These are phyloP conservation scores for Hypoxylon fuscum DNA, from an alignment of 495 filamentous ascomycete genomes.

Conservation along the genomic window DNA sequence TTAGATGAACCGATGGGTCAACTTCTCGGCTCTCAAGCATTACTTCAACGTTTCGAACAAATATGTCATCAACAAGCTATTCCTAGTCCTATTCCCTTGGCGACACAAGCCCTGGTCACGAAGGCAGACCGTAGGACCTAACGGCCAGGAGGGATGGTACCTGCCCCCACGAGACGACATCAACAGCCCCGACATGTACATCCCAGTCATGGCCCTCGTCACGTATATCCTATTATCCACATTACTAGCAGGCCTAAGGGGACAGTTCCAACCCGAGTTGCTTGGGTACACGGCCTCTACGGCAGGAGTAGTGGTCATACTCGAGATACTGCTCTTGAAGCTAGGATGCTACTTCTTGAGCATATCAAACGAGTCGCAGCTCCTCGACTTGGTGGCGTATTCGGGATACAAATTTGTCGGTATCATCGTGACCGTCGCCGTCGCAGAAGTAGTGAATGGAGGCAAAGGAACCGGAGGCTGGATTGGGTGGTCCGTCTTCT, in stretches of 20 bases:
- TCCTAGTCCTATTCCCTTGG: constrained; percentile 96
- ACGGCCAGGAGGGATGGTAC: constrained; percentile 83
- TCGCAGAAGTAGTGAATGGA: constrained; percentile 78
- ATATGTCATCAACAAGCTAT: constrained; percentile 84
- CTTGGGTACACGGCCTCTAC: constrained; percentile 87
- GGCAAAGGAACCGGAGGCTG: constrained; percentile 83
- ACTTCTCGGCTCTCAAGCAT: constrained; percentile 90
- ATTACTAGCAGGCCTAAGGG: constrained; percentile 88
- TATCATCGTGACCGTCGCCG: constrained; percentile 83
- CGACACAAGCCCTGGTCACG: constrained; percentile 96
- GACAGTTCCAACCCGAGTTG: constrained; percentile 91
- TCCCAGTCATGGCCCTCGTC: constrained; percentile 91
- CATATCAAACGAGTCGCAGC: constrained; percentile 86
- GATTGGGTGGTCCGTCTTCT: constrained; percentile 88
- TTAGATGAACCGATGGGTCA: constrained; percentile 92
- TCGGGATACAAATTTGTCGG: constrained; percentile 99
- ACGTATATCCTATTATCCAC: constrained; percentile 96
- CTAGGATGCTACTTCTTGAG: constrained; percentile 90
- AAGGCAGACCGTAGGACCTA: constrained; percentile 67
- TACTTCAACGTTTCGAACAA: constrained; percentile 98
- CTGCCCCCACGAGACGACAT: constrained; percentile 95
- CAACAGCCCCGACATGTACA: constrained; percentile 99
- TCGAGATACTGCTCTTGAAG: constrained; percentile 91
- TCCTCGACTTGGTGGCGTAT: constrained; percentile 93
- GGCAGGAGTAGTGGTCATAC: constrained; percentile 78